Evolutionary conservation across 768 basidiomycete species (phyloP), one percentile per base, ranked within the genome.

Genomic region (Phanerochaete sordida): DNA sequence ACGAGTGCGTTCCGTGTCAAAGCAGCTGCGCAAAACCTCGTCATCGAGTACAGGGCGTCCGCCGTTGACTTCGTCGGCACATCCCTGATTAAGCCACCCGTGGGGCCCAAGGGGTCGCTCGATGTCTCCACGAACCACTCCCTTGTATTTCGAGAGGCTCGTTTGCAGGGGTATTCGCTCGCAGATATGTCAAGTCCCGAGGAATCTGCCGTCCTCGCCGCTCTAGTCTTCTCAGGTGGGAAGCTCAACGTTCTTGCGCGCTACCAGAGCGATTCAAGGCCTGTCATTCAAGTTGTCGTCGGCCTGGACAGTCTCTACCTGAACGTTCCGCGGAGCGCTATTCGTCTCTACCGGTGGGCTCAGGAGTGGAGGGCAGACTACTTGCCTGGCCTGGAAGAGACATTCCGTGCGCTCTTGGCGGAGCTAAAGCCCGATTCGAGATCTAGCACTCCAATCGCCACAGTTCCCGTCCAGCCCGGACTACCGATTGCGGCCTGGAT

Each of bases 361-460:
- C 88, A 92, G 65, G 88, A 92, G 66, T 95, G 93, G 93, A 78
- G 84, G 65, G 82, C 82, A 4, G 88, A 92, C 65, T 93, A 88
- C 65, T 77, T 93, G 30, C 87, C 92, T 19, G 87, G 81, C 4
- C 80, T 93, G 39, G 86, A 93, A 65, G 79, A 82, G 15, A 84
- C 87, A 27, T 68, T 89, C 30, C 82, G 85, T 60, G 81, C 81
- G 2, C 74, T 93, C 39, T 71, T 93, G 16, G 79, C 84, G 3
- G 91, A 93, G 66, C 70, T 90, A 47, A 33, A 33, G 21, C 11
- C 53, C 12, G 35, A 54, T 24, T 13, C n/a, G 24, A 15, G 39
- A 12, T 9, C 8, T 15, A 16, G 35, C 15, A 13, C 37, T 4
- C 53, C 53, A 26, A 23, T 21, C n/a, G n/a, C 53, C 6, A 28